A percentile compares a stretch with the other conserved stretches of the same genome.
phyloP scores from a whole-genome alignment of 352 stramenopile species.

The Phytophthora pisi region DNA sequence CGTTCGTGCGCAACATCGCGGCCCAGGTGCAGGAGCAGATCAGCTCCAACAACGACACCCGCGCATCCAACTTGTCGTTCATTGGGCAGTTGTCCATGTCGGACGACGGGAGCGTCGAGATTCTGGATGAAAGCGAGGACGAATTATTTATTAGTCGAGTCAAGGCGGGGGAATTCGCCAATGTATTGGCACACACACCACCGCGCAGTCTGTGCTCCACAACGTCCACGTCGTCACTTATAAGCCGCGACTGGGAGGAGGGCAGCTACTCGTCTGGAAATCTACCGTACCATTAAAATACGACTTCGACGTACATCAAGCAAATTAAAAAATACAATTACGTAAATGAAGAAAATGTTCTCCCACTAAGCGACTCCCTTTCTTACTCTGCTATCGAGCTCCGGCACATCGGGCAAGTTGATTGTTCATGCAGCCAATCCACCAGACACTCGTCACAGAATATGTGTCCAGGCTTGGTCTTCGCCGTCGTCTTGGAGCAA shows the following conservation, averaged over 20 bases:
- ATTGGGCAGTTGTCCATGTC: conserved; percentile 11
- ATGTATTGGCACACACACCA: background rate
- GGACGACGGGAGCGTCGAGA: conserved; percentile 3
- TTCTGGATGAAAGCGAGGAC: conserved; percentile 12
- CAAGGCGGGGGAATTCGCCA: background rate
- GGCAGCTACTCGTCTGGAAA: background rate
- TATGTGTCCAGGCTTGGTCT: too few relatives aligned
- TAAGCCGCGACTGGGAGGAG: background rate
- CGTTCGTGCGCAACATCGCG: conserved; percentile 25
- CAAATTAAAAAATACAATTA: too few relatives aligned
- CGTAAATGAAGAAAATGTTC: too few relatives aligned
- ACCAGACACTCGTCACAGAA: too few relatives aligned
- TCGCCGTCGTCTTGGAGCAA: too few relatives aligned
- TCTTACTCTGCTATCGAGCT: too few relatives aligned
- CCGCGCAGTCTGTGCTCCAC: background rate
- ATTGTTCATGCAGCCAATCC: background rate
- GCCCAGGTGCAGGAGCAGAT: conserved; percentile 18
- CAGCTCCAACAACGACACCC: background rate
- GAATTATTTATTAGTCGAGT: conserved; percentile 14
- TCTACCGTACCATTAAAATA: too few relatives aligned
- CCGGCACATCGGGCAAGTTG: too few relatives aligned
- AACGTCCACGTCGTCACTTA: background rate
- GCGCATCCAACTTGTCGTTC: conserved; percentile 18
- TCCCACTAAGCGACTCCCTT: too few relatives aligned
- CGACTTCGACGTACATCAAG: too few relatives aligned